Evolutionary conservation across 805 yeast species (phyloP).

Genomic region (Candida argentea): DNA sequence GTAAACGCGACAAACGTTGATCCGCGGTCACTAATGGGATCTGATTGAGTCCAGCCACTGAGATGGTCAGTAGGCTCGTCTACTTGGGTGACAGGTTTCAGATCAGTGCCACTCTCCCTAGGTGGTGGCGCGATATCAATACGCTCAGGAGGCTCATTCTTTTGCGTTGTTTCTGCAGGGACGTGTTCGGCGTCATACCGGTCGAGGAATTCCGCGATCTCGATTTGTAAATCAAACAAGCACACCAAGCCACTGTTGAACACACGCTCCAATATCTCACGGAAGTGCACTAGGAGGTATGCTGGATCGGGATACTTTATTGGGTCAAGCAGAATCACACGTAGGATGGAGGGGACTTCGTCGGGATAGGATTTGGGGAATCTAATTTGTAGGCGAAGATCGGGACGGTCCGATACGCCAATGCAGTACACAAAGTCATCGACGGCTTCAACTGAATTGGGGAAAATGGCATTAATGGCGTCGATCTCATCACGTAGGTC

Average conservation of each 20-base stretch:
- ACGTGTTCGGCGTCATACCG: constrained; percentile 20
- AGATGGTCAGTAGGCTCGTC: constrained; percentile 33
- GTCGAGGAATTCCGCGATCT: constrained; percentile 42
- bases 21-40: constrained; percentile 71
- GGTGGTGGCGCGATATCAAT: constrained; percentile 1
- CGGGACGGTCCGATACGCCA: constrained; percentile 52
- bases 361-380: constrained; percentile 68
- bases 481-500: constrained; percentile 63
- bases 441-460: constrained; percentile 39
- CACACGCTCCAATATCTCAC: constrained; percentile 31
- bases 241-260: constrained; percentile 54
- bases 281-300: constrained; percentile 38
- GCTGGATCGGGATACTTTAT: constrained; percentile 28
- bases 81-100: background rate
- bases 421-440: constrained; percentile 36
- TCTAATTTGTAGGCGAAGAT: constrained; percentile 51
- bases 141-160: background rate
- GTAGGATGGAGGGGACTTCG: constrained; percentile 52
- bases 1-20: constrained; percentile 81
- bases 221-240: constrained; percentile 67
- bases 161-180: constrained; percentile 3
- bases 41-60: constrained; percentile 70
- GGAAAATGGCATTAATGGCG: constrained; percentile 84
- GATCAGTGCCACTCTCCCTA: constrained; percentile 2
- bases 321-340: constrained; percentile 31